Evolutionary conservation across 495 filamentous ascomycete genomes (phyloP), one percentile per base, ranked within the genome.

Genomic region (Astrothelium macrocarpum): DNA sequence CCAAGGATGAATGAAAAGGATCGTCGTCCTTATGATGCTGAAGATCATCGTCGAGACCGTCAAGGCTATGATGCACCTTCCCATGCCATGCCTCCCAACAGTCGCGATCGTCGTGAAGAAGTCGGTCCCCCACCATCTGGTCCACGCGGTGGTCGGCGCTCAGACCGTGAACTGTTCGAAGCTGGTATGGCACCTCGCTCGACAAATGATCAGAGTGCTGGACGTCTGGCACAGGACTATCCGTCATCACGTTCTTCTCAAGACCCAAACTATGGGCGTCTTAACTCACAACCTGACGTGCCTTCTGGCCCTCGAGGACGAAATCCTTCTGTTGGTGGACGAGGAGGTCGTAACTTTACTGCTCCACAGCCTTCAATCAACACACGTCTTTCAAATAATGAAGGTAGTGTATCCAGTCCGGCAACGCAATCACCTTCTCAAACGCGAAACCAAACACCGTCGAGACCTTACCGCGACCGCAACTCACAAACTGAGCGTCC

Each of bases 271-370:
- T 76, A 76, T 63, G 76, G 76, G 16, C 70, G 76, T 45, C 71
- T 78, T 12, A 77, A 76, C 64, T 73, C 78, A 18, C 70, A 78
- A 34, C 70, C 78, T 9, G 85, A 85, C 53, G 82, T 86, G 53
- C 90, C 90, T 0, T 86, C 84, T 28, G 91, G 89, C 0, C 91
- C 90, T 1, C 79, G 88, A 46, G 80, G 81, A 36, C 70, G 77
- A 53, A 77, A 73, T 70, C 62, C 65, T 18, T 59, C 73, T 25
- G 69, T 66, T 7, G 73, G 74, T n/a, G 67, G 73, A 61, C 74
- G 76, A 16, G 67, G 71, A 59, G 72, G 73, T 53, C 75, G 77
- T 28, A 74, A 73, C 64, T 71, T 66, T 28, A 66, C 70, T 32
- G 71, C 68, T 7, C 67, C 71, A 25, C 64, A 69, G 26, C 73